Evolutionary conservation across 306 rosid genomes (phyloP), one percentile per base, ranked within the genome.

Genomic region (Lotus japonicus): DNA sequence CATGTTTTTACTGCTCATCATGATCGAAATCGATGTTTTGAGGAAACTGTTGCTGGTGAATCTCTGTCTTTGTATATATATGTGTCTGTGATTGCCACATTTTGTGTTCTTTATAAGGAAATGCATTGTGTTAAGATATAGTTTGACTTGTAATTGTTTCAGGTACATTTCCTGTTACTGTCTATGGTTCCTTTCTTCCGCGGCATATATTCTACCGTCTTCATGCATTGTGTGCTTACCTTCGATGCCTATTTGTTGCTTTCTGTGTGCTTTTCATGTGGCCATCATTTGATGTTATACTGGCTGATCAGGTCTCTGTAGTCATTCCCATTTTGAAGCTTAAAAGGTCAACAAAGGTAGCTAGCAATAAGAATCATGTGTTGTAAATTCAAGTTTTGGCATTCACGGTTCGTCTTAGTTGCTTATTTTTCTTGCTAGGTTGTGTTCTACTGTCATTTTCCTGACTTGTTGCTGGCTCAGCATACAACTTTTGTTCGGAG

Each of bases 371-470:
- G 3, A 39, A 33, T 5, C 51, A 57, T 58, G 10, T 67, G 10
- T 21, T 69, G 16, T 52, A 0, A 33, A 41, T 68, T 62, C 6
- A 41, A 14, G 62, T 50, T 68, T 72, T 53, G 60, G 4, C 23
- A 13, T 52, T 18, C 43, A 44, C 33, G 8, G 13, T 75, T 69
- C 50, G 56, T 82, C 21, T 73, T 65, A 64, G 12, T 64, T 48
- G 13, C 51, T 75, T 66, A 36, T 51, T 68, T 65, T 74, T 78
- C 42, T 74, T 9, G 55, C 23, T 81, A 85, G 98, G 90, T 94
- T 71, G 89, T 94, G 41, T 94, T 90, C 85, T 94, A 94, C 46
- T 90, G 96, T 77, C 98, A 94, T 84, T 94, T 90, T 84, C 97
- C 97, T 12, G 98, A 94, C 83, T 72, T 94, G 78, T 86, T 94